Evolutionary conservation across 495 filamentous ascomycete species (phyloP).

Genomic region (Hyaloscypha finlandica): DNA sequence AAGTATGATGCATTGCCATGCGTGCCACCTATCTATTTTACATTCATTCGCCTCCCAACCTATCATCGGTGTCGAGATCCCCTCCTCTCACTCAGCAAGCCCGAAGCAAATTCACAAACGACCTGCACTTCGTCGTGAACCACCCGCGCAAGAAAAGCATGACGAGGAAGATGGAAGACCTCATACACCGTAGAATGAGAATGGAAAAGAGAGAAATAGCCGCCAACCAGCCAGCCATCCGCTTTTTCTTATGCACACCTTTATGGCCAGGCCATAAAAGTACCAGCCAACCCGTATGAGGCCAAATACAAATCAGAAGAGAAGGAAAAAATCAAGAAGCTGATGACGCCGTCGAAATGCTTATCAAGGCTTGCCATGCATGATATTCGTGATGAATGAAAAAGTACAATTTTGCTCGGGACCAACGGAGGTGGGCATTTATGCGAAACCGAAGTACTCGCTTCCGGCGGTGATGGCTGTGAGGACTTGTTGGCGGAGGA

Average conservation of each 20-base stretch:
- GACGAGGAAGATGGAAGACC: not conserved
- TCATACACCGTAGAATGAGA: conserved; percentile 6
- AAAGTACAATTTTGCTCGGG: not conserved
- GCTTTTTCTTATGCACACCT: conserved; percentile 18
- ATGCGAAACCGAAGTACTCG: conserved; percentile 99
- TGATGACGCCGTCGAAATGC: conserved; percentile 53
- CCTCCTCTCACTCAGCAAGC: not conserved
- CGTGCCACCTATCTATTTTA: conserved; percentile 30
- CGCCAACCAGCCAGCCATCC: not conserved
- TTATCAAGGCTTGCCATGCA: conserved; percentile 35
- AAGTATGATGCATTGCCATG: conserved; percentile 16
- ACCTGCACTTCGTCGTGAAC: conserved; percentile 32
- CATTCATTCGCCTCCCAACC: conserved; percentile 5
- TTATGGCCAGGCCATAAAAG: not conserved
- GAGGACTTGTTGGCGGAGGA: conserved; percentile 80
- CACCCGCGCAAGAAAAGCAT: conserved; percentile 1
- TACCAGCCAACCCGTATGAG: conserved; percentile 11
- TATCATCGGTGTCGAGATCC: not conserved
- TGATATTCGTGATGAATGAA: conserved; percentile 27
- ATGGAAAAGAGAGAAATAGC: not conserved
- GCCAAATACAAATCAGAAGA: conserved; percentile 28
- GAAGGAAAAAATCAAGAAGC: conserved; percentile 8
- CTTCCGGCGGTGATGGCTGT: conserved; percentile 94
- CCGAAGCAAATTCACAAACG: conserved; percentile 9
- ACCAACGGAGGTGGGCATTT: conserved; percentile 22